Evolutionary conservation across 257 asterid species (phyloP), one percentile per base, ranked within the genome.

Genomic region (Thymus quinquecostatus): DNA sequence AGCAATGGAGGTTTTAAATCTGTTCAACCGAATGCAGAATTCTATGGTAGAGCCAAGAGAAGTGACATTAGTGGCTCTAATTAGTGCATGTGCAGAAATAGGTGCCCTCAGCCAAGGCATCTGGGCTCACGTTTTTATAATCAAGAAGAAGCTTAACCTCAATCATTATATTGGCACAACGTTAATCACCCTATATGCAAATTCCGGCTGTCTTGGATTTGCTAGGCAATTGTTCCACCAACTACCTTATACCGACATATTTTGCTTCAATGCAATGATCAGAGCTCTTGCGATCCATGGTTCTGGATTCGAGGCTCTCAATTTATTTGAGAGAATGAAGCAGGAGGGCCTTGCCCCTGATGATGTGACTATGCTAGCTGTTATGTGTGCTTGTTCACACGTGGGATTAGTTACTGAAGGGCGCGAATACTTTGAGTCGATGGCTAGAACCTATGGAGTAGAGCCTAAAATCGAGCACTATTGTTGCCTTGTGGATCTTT

Each of bases 221-320:
- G 87, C 92, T 64, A 43, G 66, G 70, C 85, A 86, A 36, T 21
- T 90, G 75, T 90, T 87, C 66, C 54, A 66, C 66, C 74, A 75
- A 55, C 75, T 90, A 75, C 85, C 83, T 10, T 65, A 71, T 6
- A 78, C 73, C 47, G 91, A 86, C 61, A 71, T 77, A 45, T 81
- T 86, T 71, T 87, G 92, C 75, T 88, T 71, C 80, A 87, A 86
- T 72, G 87, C 91, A 27, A 87, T 87, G 96, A 86, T 90, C 54
- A 75, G 91, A 83, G 95, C 86, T 41, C 79, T 87, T 10, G 92
- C 95, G 5, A 63, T 87, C 68, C 92, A 90, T 66, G 95, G 92
- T 36, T 70, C 68, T 49, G 92, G 86, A 38, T 56, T 40, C 10
- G 82, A 83, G 55, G 91, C 96, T 68, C 83, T 90, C 48, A 78